Percentiles rank a stretch among this genome's conserved stretches.
Evolutionary conservation across 805 yeast genomes (phyloP).

Genomic region (Candida gorgasii): DNA sequence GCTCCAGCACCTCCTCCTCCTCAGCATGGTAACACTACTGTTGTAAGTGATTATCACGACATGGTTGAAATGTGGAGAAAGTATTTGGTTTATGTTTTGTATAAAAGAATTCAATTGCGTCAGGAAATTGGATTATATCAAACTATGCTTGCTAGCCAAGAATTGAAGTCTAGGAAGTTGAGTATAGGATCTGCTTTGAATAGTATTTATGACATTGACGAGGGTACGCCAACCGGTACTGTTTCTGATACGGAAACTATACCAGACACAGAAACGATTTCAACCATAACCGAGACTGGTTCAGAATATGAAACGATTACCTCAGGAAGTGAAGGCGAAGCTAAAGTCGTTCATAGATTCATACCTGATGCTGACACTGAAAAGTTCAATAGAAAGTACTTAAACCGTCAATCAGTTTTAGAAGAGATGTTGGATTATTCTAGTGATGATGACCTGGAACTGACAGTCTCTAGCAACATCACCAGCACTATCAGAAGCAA

Average conservation of each 20-base stretch:
- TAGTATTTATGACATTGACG: constrained; percentile 12
- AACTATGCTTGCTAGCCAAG: constrained; percentile 18
- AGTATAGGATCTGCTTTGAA: constrained; percentile 10
- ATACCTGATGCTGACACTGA: constrained; percentile 17
- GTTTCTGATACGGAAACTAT: constrained; percentile 14
- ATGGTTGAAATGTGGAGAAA: constrained; percentile 29
- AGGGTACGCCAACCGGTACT: constrained; percentile 7
- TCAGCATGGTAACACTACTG: constrained; percentile 19
- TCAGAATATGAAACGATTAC: constrained; percentile 6
- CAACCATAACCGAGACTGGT: no score
- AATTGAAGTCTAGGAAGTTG: constrained; percentile 8
- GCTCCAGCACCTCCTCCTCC: constrained; percentile 35
- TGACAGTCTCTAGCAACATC: background rate
- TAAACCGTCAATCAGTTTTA: constrained; percentile 40
- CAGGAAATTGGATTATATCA: constrained; percentile 42
- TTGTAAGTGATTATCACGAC: constrained; percentile 13
- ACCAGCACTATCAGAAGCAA: constrained; percentile 1
- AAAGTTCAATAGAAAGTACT: constrained; percentile 25
- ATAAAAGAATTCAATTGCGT: constrained; percentile 38
- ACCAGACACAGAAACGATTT: background rate
- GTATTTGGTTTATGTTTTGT: constrained; percentile 36
- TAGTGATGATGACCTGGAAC: constrained; percentile 15
- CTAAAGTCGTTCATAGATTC: constrained; percentile 3
- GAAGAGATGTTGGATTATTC: constrained; percentile 49
- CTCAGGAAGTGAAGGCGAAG: background rate